phyloP scores from a whole-genome alignment of 225 moss, liverwort and hornwort species.

The Physcomitrium patens region DNA sequence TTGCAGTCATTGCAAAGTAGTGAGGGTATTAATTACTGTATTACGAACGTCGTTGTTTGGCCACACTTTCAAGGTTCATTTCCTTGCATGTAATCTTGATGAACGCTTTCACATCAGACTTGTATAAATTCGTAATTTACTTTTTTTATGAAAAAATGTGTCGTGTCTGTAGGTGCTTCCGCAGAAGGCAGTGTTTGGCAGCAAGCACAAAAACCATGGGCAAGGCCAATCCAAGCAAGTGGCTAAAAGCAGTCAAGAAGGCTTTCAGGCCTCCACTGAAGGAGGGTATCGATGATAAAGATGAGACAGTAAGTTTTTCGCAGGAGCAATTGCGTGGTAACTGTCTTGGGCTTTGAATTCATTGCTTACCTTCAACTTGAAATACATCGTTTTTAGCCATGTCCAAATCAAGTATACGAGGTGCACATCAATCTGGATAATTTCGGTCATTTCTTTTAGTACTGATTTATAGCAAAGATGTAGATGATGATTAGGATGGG shows the following conservation, averaged over 20 bases:
- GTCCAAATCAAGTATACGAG: not conserved
- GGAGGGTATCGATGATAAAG: constrained; percentile 49
- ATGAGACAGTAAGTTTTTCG: constrained; percentile 44
- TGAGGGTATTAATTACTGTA: too few species aligned
- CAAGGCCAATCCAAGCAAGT: constrained; percentile 47
- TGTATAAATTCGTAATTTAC: too few species aligned
- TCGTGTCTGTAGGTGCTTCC: constrained; percentile 26
- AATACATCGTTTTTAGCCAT: not conserved
- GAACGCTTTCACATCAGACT: too few species aligned
- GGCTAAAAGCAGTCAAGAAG: constrained; percentile 64
- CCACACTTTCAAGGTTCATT: too few species aligned
- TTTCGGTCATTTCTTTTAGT: not conserved
- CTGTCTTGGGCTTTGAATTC: constrained; percentile 14
- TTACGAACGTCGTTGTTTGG: too few species aligned
- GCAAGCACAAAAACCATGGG: constrained; percentile 52
- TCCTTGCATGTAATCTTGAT: too few species aligned
- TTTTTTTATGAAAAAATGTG: too few species aligned
- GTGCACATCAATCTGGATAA: not conserved
- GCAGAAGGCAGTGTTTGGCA: constrained; percentile 32
- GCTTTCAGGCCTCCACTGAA: constrained; percentile 57
- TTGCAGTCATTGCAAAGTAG: too few species aligned
- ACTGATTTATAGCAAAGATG: constrained; percentile 17
- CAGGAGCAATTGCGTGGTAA: not conserved
- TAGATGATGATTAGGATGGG: constrained; percentile 30
- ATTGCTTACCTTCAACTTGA: not conserved